Base-by-base conservation (phyloP, 371 early-diverging fungal species). In the Mucor circinelloides region DNA sequence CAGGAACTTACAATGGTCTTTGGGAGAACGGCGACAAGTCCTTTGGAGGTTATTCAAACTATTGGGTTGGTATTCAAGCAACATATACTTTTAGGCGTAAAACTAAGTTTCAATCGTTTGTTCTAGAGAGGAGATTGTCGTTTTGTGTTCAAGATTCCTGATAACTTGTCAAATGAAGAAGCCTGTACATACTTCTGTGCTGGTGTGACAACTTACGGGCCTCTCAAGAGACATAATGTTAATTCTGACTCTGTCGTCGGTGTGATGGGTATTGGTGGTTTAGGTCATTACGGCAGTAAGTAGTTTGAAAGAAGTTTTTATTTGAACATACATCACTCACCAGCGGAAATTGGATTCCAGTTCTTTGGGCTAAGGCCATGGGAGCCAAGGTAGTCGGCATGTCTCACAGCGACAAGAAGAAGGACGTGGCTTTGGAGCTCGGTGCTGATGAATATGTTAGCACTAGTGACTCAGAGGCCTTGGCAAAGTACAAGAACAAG, bases 181-280 rank as follows among this genome's bases (percentile, higher is more conserved):
- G 91, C 88, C 0, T 75, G 87, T 23, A 74, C 89, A 30, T 72
- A 84, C 67, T 79, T 79, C 56, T 81, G 72, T 60, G 77, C 76
- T 40, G 81, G 93, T 63, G 72, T 88, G 28, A 92, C 94, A 7
- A 84, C 85, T 1, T 92, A 78, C 71, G 68, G 81, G 31, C 91
- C 93, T 19, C 66, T 92, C 55, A 80, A 79, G 68, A 66, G 42
- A 76, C 81, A 63, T 74, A 79, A 58, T 77, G 85, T 70, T 75
- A 82, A 56, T 80, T 82, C 63, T 44, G 82, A 73, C 25, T 75
- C 80, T 4, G 75, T 77, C 59, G 73, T 89, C 48, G 90, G 88
- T 78, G 89, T 88, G 44, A 74, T 89, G 69, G 71, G 71, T 28
- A 54, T 70, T 40, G 71, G 93, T 66, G 93, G 93, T 52, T 77